Percentiles rank a stretch among this genome's conserved stretches.
Evolutionary conservation across 1,284 basidiomycete species (phyloP).

Genomic region (Farysia itapuensis): DNA sequence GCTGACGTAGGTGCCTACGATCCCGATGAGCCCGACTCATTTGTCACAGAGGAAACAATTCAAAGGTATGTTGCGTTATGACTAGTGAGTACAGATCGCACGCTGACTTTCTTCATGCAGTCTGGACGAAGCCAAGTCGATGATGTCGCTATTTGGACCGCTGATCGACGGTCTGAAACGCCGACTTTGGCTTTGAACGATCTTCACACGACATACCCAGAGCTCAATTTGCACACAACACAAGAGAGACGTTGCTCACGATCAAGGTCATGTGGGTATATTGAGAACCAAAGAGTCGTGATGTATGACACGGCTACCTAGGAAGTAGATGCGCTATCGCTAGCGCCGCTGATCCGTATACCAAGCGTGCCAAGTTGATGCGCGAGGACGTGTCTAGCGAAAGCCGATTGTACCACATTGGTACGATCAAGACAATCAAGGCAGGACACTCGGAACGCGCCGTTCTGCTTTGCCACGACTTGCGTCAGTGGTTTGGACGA

Average conservation of each 20-base stretch:
- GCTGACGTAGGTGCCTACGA: conserved; percentile 35
- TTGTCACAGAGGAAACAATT: conserved; percentile 42
- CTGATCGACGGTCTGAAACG: conserved; percentile 51
- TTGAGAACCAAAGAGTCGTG: too few species aligned
- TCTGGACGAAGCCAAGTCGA: conserved; percentile 47
- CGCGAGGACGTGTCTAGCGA: conserved; percentile 78
- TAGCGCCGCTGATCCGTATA: too few species aligned
- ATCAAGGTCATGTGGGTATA: too few species aligned
- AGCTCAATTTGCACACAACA: too few species aligned
- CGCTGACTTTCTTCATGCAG: conserved; percentile 4
- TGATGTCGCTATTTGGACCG: conserved; percentile 42
- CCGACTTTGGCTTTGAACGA: conserved; percentile 47
- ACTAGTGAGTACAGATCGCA: too few species aligned
- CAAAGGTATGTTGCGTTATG: conserved; percentile 34
- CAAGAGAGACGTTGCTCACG: too few species aligned
- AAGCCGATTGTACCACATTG: conserved; percentile 93
- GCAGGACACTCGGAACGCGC: conserved; percentile 91
- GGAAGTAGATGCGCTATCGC: too few species aligned
- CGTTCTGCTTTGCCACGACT: conserved; percentile 67
- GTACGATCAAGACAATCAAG: conserved; percentile 94
- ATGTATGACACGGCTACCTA: too few species aligned
- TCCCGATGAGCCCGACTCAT: conserved; percentile 6
- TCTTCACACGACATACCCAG: too few species aligned
- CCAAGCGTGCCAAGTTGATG: conserved; percentile 64
- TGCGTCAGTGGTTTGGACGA: neutral